Evolutionary conservation across 2,329 filamentous ascomycete genomes (phyloP), one percentile per base, ranked within the genome.

Genomic region (Juglanconis sp.): DNA sequence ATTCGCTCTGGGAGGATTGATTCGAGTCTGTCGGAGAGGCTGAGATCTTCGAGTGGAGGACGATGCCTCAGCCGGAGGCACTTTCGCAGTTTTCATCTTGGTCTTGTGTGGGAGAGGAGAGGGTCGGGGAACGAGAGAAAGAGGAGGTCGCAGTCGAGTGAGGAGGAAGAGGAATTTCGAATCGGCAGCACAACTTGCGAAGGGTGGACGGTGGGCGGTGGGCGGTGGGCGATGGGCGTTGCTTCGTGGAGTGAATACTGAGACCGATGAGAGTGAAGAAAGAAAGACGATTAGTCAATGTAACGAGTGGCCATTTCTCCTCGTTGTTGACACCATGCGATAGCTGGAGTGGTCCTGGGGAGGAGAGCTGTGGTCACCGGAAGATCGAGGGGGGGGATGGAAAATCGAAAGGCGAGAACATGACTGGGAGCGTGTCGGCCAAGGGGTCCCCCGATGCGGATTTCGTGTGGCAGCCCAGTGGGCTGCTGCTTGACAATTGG

Each of bases 11-110:
- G 83, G 77, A 65, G 86, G 85, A 69, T 89, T 88, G 59, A 81
- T 85, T 69, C 86, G 83, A 68, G 86, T 83, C 73, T 88, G 86
- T 64, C 86, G 85, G 67, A 85, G 78, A 52, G 86, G 86, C 69
- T 88, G 86, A 59, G 84, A 83, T 72, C 85, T 79, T 68, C 85
- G 82, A 74, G 77, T 80, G 63, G 83, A 81, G 62, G 75, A 69
- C 48, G 74, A 69, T 56, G 79, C 71, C 59, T 77, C 72, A 36
- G 72, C 63, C 40, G 73, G 70, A 51, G 76, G 69, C 32, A 76
- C 73, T 68, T 83, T 85, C 53, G 80, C 79, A 50, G 82, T 80
- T 73, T 83, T 86, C 83, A 86, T 86, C 44, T 68, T 73, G 64
- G 36, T 56, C 32, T 54, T 42, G 49, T 47, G 13, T 36, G 64